Evolutionary conservation across 371 early-diverging fungal species (phyloP).

Genomic region (Vairimorpha necatrix): DNA sequence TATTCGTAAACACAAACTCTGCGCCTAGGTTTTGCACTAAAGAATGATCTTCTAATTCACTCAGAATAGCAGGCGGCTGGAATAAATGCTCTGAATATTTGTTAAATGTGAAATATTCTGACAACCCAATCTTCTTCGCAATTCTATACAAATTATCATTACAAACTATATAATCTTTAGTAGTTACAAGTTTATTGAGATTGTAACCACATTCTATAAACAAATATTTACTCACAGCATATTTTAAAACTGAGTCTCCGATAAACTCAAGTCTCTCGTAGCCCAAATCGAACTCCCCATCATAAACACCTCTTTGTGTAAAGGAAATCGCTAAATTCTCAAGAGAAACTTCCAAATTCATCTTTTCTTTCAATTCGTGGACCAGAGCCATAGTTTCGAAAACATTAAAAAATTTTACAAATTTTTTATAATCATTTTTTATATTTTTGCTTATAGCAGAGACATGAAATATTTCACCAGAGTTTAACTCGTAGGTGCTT

Average conservation of each 20-base stretch:
- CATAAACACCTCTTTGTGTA: neutral
- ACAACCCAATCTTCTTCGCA: conserved; percentile 16
- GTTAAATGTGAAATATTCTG: conserved; percentile 20
- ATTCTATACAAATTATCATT: conserved; percentile 35
- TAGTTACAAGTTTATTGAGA: conserved; percentile 15
- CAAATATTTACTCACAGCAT: conserved; percentile 67
- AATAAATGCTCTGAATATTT: conserved; percentile 21
- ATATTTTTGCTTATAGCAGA: conserved; percentile 34
- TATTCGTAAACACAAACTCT: conserved; percentile 2
- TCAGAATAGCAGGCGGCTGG: conserved; percentile 32
- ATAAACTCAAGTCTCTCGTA: conserved; percentile 88
- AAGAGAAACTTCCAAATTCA: conserved; percentile 9
- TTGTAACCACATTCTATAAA: conserved; percentile 2
- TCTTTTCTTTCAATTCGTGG: conserved; percentile 27
- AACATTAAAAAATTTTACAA: conserved; percentile 25
- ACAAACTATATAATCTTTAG: conserved; percentile 39
- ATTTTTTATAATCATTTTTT: conserved; percentile 10
- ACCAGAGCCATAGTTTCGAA: conserved; percentile 42
- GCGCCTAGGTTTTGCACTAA: conserved; percentile 4
- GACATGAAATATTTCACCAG: conserved; percentile 37
- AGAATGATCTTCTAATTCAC: neutral
- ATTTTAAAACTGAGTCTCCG: conserved; percentile 86
- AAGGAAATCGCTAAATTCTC: neutral
- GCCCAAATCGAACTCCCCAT: conserved; percentile 59
- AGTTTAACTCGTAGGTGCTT: neutral